phyloP scores from a whole-genome alignment of 2,329 filamentous ascomycete species.

The Emergomyces orientalis region DNA sequence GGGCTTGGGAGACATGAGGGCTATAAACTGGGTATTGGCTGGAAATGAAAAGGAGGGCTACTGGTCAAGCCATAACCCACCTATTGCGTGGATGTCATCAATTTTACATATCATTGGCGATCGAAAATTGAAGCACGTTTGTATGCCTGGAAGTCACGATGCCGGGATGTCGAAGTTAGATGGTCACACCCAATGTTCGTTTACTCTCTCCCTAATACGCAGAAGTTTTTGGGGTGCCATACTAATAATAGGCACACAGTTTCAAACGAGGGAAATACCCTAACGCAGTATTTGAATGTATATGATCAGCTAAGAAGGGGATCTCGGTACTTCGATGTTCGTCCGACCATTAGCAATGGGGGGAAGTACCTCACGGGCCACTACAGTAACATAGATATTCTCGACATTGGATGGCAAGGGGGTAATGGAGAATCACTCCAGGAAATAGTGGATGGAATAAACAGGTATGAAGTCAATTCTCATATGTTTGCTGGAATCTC shows the following conservation, averaged over 20 bases:
- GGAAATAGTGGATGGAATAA: conserved; percentile 4
- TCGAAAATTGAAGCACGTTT: conserved; percentile 38
- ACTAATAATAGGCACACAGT: conserved; percentile 14
- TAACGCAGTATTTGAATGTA: conserved; percentile 38
- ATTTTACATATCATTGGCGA: conserved; percentile 30
- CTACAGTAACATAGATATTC: conserved; percentile 19
- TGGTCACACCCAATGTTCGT: conserved; percentile 20
- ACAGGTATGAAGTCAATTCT: background rate
- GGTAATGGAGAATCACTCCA: conserved; percentile 6
- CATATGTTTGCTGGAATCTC: no score
- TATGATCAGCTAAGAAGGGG: conserved; percentile 40
- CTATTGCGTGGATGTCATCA: conserved; percentile 35
- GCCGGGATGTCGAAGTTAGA: conserved; percentile 40
- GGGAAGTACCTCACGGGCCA: conserved; percentile 36
- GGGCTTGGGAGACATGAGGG: conserved; percentile 2
- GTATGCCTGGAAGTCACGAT: conserved; percentile 44
- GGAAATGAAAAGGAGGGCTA: conserved; percentile 29
- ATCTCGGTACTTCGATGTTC: conserved; percentile 42
- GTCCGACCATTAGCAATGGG: conserved; percentile 33
- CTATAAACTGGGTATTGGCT: conserved; percentile 30
- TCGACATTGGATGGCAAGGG: conserved; percentile 5
- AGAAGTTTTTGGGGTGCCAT: background rate
- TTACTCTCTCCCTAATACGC: background rate
- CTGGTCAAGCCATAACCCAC: conserved; percentile 25
- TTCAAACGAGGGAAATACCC: conserved; percentile 35